Evolutionary conservation across 345 rosid genomes (phyloP).

Genomic region (Gynandropsis gynandra): DNA sequence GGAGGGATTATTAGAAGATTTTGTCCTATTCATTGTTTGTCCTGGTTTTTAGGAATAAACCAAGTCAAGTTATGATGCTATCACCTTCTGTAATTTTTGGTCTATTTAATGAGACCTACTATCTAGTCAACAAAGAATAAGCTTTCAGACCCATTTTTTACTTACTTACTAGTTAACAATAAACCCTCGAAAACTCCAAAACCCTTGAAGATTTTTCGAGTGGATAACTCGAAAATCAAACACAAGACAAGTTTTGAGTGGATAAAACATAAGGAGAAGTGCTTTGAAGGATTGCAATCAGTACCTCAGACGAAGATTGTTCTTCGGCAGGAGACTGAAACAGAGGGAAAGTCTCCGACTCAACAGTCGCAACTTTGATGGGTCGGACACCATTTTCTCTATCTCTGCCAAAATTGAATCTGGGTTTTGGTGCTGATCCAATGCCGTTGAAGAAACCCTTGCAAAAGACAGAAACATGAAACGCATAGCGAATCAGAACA

Average conservation of each 20-base stretch:
- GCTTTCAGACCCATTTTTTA: too few species aligned
- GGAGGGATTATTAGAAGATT: too few species aligned
- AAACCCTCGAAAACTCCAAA: too few species aligned
- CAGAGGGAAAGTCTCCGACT: slow-evolving; percentile 60
- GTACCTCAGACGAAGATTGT: slow-evolving; percentile 43
- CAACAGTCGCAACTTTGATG: slow-evolving; percentile 53
- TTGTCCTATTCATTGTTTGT: too few species aligned
- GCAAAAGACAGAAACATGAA: background rate
- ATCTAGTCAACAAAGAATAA: too few species aligned
- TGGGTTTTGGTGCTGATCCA: slow-evolving; percentile 33
- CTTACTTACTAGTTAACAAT: too few species aligned
- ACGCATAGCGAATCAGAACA: background rate
- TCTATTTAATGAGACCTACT: too few species aligned
- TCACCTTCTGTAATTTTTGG: too few species aligned
- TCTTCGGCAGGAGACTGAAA: slow-evolving; percentile 44
- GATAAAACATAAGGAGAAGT: too few species aligned
- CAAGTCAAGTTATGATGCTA: too few species aligned
- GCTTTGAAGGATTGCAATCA: background rate
- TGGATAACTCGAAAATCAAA: background rate
- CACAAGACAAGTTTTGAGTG: background rate
- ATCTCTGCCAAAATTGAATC: slow-evolving; percentile 23
- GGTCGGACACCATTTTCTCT: slow-evolving; percentile 29
- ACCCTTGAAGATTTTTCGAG: background rate
- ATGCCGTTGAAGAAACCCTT: slow-evolving; percentile 29
- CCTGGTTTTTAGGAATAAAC: too few species aligned